Percentiles rank a stretch among this genome's conserved stretches.
Conservation (phyloP, 257 asterid species). For the Solanum medicagineum region DNA sequence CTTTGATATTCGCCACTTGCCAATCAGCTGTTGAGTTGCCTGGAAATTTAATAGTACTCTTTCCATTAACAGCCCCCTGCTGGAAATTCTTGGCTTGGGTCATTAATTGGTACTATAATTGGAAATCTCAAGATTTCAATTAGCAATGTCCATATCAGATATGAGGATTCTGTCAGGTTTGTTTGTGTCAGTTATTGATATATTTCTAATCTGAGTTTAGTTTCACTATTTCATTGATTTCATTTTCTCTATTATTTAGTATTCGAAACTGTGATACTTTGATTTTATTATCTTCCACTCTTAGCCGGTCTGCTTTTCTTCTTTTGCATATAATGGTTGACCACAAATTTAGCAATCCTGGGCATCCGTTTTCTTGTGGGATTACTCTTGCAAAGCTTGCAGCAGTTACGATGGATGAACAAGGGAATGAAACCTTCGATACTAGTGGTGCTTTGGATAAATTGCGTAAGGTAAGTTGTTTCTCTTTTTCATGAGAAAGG, state of each 20-base stretch:
- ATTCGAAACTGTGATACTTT: neutral
- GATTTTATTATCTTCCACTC: neutral
- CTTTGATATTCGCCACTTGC: neutral
- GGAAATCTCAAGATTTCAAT: constrained; percentile 96
- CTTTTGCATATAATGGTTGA: neutral
- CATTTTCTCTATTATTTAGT: neutral
- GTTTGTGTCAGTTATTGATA: constrained; percentile 3
- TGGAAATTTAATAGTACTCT: constrained; percentile 3
- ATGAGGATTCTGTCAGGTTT: constrained; percentile 90
- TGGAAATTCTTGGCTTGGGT: constrained; percentile 97
- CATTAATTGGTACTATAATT: constrained; percentile 79
- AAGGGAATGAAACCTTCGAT: constrained; percentile 96
- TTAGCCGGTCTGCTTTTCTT: neutral
- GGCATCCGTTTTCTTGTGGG: constrained; percentile 91
- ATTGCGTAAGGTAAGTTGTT: constrained; percentile 69
- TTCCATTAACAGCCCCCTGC: constrained; percentile 56
- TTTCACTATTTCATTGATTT: neutral
- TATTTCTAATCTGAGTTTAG: neutral
- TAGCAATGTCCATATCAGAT: constrained; percentile 91
- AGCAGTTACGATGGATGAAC: constrained; percentile 97
- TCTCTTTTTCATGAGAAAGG: neutral
- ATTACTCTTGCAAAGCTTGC: constrained; percentile 95
- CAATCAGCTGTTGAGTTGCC: neutral
- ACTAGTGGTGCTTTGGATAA: constrained; percentile 98
- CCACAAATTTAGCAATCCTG: constrained; percentile 60